These are phyloP conservation scores for Pyrenula massariospora DNA, from an alignment of 495 filamentous ascomycete species.

Conservation along the genomic window DNA sequence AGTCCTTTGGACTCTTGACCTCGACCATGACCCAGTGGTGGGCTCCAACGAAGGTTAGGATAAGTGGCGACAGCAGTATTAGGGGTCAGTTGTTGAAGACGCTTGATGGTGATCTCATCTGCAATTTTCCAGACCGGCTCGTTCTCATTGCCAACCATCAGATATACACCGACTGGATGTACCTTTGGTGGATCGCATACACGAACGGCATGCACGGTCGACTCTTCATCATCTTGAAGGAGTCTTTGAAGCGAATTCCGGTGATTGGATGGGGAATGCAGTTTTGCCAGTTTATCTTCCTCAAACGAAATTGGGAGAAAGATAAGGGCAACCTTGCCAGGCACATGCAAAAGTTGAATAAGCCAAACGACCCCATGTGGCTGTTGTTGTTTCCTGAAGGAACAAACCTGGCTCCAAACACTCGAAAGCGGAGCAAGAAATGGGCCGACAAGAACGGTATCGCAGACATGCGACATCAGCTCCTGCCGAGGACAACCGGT, in stretches of 20 bases:
- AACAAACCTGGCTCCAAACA: slow-evolving; percentile 62
- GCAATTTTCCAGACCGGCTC: slow-evolving; percentile 63
- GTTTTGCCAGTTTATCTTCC: slow-evolving; percentile 76
- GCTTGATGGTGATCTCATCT: slow-evolving; percentile 54
- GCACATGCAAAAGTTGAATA: slow-evolving; percentile 57
- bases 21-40: slow-evolving; percentile 74
- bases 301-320: slow-evolving; percentile 70
- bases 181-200: slow-evolving; percentile 81
- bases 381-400: slow-evolving; percentile 76
- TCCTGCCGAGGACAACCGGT: slow-evolving; percentile 68
- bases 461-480: slow-evolving; percentile 51
- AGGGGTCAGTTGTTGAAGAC: slow-evolving; percentile 54
- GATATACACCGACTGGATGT: slow-evolving; percentile 83
- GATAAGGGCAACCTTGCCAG: slow-evolving; percentile 60
- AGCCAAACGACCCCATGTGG: slow-evolving; percentile 67
- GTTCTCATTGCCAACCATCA: slow-evolving; percentile 80
- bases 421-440: slow-evolving; percentile 44
- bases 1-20: slow-evolving; percentile 59
- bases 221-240: slow-evolving; percentile 75
- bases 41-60: slow-evolving; percentile 61
- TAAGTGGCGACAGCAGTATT: slow-evolving; percentile 67
- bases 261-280: slow-evolving; percentile 68
- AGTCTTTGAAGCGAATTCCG: slow-evolving; percentile 67
- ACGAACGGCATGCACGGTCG: slow-evolving; percentile 68
- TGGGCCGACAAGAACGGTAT: slow-evolving; percentile 62